Base-by-base conservation (phyloP, 2,329 filamentous ascomycete genomes). In the Penicillium sclerotiorum region DNA sequence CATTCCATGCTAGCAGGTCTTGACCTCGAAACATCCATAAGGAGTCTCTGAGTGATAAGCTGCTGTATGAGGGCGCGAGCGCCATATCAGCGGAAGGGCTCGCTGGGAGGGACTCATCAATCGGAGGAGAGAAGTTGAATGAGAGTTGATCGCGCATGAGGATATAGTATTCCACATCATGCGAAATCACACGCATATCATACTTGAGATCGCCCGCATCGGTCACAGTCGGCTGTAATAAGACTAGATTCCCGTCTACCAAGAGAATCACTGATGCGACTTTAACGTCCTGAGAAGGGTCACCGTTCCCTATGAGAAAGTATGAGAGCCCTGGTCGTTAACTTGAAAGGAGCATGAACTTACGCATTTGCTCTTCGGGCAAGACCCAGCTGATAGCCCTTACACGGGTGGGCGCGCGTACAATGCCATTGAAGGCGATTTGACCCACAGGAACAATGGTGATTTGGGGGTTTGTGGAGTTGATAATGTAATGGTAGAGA, bases 391-490 rank as follows among this genome's bases (percentile, higher is more conserved):
- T 96, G 33, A 99, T 84, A 8, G 92, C 90, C 59, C 94, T 85
- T 5, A 99, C 94, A 65, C 94, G 83, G 18, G 92, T 90, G 9
- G 94, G 94, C 28, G 94, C 95, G 61, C 94, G 81, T 36, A 99
- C 92, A 55, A 99, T 96, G 38, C 94, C 94, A 68, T 99, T 89
- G 61, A 99, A 94, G 11, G 90, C 93, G 63, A 99, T 99, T 68
- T 97, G 94, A 8, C 95, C 94, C n/a, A 97, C 92, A 66, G 95
- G 91, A 6, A 95, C 83, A 23, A 97, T 80, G 36, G 85, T 86
- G 27, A 95, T 82, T 18, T 85, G 85, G n/a, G 82, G 79, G 18
- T 84, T 80, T 0, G 85, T 81, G 0, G 89, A 85, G 55, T 79
- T 82, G 56, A 99, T 93, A 52, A 99, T 85, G 68, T 91, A 99